phyloP scores from a whole-genome alignment of 2,329 filamentous ascomycete species.

The Ceratocystis papillata region DNA sequence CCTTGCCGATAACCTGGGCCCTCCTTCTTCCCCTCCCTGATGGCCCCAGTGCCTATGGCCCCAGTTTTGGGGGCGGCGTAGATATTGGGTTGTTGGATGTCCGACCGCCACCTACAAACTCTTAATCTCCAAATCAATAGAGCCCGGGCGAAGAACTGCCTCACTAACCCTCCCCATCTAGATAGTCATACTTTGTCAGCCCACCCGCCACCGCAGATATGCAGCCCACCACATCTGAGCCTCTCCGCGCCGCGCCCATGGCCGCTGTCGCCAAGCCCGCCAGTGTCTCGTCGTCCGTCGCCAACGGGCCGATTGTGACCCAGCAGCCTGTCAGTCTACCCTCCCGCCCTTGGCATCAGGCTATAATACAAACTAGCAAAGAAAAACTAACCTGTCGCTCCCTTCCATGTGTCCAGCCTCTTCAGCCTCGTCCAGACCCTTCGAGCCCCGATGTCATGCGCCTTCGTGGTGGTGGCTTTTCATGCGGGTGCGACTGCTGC shows the following conservation, averaged over 20 bases:
- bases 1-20: not conserved
- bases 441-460: conserved; percentile 16
- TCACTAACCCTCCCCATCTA: not conserved
- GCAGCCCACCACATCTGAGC: conserved; percentile 13
- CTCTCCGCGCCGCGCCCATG: conserved; percentile 16
- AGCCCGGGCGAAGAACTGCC: not conserved
- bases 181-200: not conserved
- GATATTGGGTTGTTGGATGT: not conserved
- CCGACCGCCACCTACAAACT: not conserved
- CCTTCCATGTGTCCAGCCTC: conserved; percentile 18
- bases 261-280: conserved; percentile 15
- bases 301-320: conserved; percentile 20
- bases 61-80: not conserved
- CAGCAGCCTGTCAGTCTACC: conserved; percentile 25
- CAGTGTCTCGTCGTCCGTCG: not conserved
- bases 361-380: not conserved
- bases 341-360: not conserved
- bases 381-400: not conserved
- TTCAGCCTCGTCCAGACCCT: conserved; percentile 28
- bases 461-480: conserved; percentile 29
- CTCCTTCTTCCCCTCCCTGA: not conserved
- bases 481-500: conserved; percentile 29
- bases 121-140: not conserved
- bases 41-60: not conserved
- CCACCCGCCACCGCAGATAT: not conserved